Evolutionary conservation across 2,329 filamentous ascomycete genomes (phyloP).

Genomic region (Xylariaceae sp.): DNA sequence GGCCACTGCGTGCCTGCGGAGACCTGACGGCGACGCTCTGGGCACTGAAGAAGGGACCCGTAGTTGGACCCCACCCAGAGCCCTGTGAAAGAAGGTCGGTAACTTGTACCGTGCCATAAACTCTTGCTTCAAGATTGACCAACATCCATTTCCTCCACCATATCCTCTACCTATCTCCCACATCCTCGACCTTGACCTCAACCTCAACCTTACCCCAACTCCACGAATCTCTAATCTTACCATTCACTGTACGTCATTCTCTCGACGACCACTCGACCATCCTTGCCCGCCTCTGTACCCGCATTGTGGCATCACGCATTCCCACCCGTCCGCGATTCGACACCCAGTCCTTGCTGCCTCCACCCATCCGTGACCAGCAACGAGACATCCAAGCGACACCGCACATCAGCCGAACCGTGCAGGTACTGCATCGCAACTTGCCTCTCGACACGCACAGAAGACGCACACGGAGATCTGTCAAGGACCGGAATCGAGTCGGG

Average conservation of each 20-base stretch:
- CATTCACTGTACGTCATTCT: neutral
- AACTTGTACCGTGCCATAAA: slow-evolving; percentile 7
- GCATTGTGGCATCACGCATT: neutral
- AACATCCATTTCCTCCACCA: slow-evolving; percentile 9
- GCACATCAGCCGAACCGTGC: neutral
- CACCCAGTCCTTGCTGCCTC: neutral
- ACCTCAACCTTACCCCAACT: neutral
- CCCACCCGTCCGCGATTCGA: neutral
- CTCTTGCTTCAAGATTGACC: slow-evolving; percentile 12
- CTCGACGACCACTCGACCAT: neutral
- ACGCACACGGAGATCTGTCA: neutral
- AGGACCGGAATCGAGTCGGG: neutral
- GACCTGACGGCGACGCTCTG: neutral
- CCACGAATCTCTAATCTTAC: neutral
- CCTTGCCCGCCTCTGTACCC: neutral
- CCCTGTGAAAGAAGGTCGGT: neutral
- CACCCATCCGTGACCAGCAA: neutral
- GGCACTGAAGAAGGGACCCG: neutral
- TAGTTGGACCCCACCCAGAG: neutral
- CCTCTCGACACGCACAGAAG: neutral
- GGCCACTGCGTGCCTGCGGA: neutral
- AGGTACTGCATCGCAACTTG: neutral
- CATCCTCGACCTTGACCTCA: neutral
- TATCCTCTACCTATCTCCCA: neutral
- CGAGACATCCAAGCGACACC: slow-evolving; percentile 1